phyloP scores from a whole-genome alignment of 78 protist genomes.

The Emiliania huxleyi region DNA sequence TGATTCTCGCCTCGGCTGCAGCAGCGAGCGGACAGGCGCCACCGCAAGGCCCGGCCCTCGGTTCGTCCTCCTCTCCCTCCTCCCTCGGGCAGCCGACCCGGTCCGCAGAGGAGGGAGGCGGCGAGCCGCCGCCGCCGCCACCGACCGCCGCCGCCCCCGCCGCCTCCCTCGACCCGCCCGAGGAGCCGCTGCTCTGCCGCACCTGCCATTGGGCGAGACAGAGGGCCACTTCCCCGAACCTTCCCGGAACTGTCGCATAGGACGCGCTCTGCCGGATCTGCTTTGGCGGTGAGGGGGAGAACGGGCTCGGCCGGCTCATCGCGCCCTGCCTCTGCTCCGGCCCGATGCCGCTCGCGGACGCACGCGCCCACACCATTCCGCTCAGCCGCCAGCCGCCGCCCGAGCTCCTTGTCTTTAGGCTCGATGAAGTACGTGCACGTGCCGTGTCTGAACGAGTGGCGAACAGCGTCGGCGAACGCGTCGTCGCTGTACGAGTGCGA shows the following conservation, averaged over 20 bases:
- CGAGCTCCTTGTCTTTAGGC: no score
- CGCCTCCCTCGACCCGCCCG: neutral
- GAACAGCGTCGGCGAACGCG: neutral
- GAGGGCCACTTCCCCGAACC: neutral
- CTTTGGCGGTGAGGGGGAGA: neutral
- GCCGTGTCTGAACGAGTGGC: conserved; percentile 29
- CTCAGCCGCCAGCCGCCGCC: no score
- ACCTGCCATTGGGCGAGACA: neutral
- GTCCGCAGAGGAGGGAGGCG: neutral
- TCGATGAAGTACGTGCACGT: conserved; percentile 18
- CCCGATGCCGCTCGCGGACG: no score
- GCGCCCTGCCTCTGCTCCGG: neutral
- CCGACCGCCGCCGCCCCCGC: neutral
- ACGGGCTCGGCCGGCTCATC: neutral
- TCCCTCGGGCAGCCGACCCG: neutral
- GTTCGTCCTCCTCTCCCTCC: no score
- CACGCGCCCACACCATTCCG: no score
- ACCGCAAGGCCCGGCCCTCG: no score
- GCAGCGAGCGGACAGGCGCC: no score
- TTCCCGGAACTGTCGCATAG: neutral
- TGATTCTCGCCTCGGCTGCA: neutral
- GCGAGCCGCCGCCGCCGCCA: neutral
- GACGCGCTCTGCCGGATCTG: neutral
- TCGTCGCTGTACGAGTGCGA: conserved; percentile 13
- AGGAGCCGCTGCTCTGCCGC: neutral